Base-by-base conservation (phyloP, 345 rosid species). In the Jatropha curcas region DNA sequence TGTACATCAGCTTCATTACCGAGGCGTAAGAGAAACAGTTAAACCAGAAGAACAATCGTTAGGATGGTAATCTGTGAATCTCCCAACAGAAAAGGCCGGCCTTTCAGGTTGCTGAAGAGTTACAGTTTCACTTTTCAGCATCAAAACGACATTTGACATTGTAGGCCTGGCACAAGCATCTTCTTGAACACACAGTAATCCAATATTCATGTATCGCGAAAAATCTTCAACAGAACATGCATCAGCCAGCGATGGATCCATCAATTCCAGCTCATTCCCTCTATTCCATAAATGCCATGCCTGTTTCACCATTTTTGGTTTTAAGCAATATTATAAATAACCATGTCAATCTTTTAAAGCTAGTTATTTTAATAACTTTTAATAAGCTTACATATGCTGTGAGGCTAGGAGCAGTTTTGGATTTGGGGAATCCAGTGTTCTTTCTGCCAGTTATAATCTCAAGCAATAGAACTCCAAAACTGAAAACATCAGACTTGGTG, bases 381-480 rank as follows among this genome's bases (percentile, higher is more conserved):
- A 19, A 56, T 12, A 62, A 4, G 67, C 82, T 85, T 78, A 87
- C 92, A 37, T 74, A 80, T 75, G 80, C 75, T 25, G 81, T 61
- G n/a, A 86, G 86, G 68, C 65, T 81, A 0, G 80, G 75, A 16
- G 79, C 69, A 7, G 14, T 43, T 45, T 70, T 52, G 0, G 70
- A 68, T 17, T 57, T 67, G 10, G 68, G 61, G 53, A 77, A 84
- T 56, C 79, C 72, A 37, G 30, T 71, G 10, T 80, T 83, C 69
- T 59, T 84, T 72, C 33, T 69, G 11, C 92, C 90, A 27, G 85
- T 88, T 12, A 88, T 72, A 37, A 88, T 85, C 74, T 89, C 94
- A 35, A 89, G 75, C 70, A 89, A 52, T 16, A 88, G 63, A 58
- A 88, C 89, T 30, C 90, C 90, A 27, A 88, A 89, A 65, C 92